Evolutionary conservation across 2,329 filamentous ascomycete species (phyloP).

Genomic region (Phialophora expanda): DNA sequence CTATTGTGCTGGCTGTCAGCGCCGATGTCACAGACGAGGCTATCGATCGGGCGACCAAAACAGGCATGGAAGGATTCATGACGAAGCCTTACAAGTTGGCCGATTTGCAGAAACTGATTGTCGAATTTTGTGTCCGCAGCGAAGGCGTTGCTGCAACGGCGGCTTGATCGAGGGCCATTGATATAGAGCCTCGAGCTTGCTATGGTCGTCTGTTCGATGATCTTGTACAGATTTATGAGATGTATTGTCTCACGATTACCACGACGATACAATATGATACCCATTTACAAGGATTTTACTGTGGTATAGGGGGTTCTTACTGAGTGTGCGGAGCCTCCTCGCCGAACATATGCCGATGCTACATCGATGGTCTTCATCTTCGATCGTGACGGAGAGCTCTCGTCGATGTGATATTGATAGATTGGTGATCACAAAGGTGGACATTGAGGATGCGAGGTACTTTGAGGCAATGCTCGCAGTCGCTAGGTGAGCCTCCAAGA

Average conservation of each 20-base stretch:
- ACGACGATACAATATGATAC: conserved; percentile 27
- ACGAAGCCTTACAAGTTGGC: conserved; percentile 70
- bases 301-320: neutral
- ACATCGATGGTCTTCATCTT: too few relatives aligned
- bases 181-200: neutral
- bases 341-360: neutral
- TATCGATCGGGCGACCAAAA: conserved; percentile 63
- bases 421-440: too few relatives aligned
- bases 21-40: conserved; percentile 71
- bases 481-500: too few relatives aligned
- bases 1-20: conserved; percentile 66
- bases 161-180: conserved; percentile 9
- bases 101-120: conserved; percentile 66
- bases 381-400: too few relatives aligned
- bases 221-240: conserved; percentile 19
- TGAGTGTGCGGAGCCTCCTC: neutral
- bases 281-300: conserved; percentile 9
- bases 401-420: too few relatives aligned
- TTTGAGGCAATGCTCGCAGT: too few relatives aligned
- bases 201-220: neutral
- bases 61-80: conserved; percentile 71
- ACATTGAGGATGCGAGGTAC: too few relatives aligned
- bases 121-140: conserved; percentile 50
- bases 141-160: conserved; percentile 15
- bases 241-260: conserved; percentile 17